Percentiles rank a stretch among this genome's conserved stretches.
Evolutionary conservation across 2,329 filamentous ascomycete species (phyloP).

Genomic region (Cladophialophora yegresii): DNA sequence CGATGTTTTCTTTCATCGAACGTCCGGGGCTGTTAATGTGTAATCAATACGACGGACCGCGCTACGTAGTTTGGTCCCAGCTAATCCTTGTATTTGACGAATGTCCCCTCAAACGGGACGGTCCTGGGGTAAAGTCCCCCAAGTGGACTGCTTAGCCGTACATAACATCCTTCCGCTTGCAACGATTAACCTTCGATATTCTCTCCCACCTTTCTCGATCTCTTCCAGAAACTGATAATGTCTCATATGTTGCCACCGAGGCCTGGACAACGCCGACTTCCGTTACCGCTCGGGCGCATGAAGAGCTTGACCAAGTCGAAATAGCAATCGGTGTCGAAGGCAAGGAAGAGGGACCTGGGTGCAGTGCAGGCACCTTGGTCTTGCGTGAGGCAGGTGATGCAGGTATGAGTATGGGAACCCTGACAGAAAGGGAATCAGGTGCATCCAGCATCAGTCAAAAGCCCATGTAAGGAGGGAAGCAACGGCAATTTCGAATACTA

Average conservation of each 20-base stretch:
- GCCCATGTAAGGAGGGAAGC: slow-evolving; percentile 19
- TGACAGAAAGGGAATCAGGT: neutral
- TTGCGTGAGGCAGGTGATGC: neutral
- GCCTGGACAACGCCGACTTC: neutral
- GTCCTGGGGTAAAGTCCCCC: too few species aligned
- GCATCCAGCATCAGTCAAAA: slow-evolving; percentile 16
- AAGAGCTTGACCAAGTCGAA: neutral
- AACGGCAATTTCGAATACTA: slow-evolving; percentile 15
- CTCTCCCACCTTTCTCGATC: neutral
- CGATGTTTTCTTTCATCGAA: neutral
- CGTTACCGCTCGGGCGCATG: neutral
- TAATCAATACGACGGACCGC: neutral
- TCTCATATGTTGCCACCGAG: neutral
- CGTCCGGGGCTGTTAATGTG: neutral
- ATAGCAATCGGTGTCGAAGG: neutral
- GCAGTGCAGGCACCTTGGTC: neutral
- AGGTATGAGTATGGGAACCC: neutral
- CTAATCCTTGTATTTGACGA: neutral
- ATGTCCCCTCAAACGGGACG: too few species aligned
- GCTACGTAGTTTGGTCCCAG: neutral
- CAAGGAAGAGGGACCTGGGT: too few species aligned
- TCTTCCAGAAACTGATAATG: neutral
- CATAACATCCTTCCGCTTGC: neutral
- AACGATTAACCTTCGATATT: neutral
- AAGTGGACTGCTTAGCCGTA: too few species aligned